phyloP scores from a whole-genome alignment of 768 basidiomycete genomes.

The Tylopilus balloui region DNA sequence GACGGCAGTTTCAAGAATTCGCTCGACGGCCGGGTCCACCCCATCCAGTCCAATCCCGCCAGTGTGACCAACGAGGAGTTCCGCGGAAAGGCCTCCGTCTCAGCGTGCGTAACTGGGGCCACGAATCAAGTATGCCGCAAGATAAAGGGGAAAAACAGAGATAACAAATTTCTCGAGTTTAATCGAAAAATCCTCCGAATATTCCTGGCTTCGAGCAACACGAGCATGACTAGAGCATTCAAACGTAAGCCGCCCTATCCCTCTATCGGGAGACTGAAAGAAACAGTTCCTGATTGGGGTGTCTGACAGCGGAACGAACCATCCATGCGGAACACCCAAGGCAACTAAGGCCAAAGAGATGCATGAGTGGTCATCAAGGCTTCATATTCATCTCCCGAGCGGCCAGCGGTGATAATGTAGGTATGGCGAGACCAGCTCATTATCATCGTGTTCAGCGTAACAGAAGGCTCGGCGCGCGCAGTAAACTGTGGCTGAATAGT shows the following conservation, averaged over 20 bases:
- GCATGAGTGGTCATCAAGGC: constrained; percentile 48
- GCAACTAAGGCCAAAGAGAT: not conserved
- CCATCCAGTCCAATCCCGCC: not conserved
- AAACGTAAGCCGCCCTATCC: constrained; percentile 10
- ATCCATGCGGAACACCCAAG: constrained; percentile 22
- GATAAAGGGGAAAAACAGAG: not conserved
- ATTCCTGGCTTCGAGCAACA: not conserved
- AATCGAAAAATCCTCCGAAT: not conserved
- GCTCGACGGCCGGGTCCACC: too few species aligned
- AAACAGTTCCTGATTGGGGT: constrained; percentile 8
- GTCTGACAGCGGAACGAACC: constrained; percentile 73
- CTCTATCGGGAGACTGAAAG: not conserved
- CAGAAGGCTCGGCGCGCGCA: constrained; percentile 20
- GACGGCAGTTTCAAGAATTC: constrained; percentile 7
- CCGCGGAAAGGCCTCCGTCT: not conserved
- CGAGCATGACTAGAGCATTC: not conserved
- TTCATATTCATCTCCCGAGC: constrained; percentile 48
- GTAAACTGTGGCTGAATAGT: not conserved
- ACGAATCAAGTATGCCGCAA: not conserved
- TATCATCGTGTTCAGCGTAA: constrained; percentile 32
- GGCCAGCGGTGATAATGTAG: constrained; percentile 38
- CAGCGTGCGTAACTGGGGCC: too few species aligned
- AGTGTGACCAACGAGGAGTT: not conserved
- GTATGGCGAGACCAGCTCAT: constrained; percentile 29
- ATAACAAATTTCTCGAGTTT: not conserved